Evolutionary conservation across 805 yeast genomes (phyloP).

Genomic region (Yamadazyma takamatsuzukensis): DNA sequence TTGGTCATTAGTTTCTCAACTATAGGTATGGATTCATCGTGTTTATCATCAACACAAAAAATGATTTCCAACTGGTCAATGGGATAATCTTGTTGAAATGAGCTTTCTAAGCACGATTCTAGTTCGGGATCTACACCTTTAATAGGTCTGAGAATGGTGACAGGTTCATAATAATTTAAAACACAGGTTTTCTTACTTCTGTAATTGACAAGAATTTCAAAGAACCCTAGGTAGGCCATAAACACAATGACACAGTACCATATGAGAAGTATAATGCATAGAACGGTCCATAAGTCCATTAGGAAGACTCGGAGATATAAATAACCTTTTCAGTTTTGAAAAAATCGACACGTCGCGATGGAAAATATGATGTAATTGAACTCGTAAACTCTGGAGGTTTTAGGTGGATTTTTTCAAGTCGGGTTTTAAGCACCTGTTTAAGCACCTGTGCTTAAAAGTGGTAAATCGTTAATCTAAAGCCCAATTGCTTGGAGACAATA

Average conservation of each 20-base stretch:
- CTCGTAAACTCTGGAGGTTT: too few species aligned
- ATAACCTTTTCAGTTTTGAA: too few species aligned
- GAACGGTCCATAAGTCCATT: conserved; percentile 3
- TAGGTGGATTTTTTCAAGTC: too few species aligned
- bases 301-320: too few species aligned
- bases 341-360: too few species aligned
- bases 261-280: conserved; percentile 10
- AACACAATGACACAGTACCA: conserved; percentile 39
- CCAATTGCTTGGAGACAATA: too few species aligned
- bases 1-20: conserved; percentile 46
- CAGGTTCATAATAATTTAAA: conserved; percentile 32
- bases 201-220: conserved; percentile 33
- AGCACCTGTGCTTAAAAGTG: too few species aligned
- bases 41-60: conserved; percentile 65
- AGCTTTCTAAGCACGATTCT: conserved; percentile 60
- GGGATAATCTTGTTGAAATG: conserved; percentile 70
- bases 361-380: too few species aligned
- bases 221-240: conserved; percentile 38
- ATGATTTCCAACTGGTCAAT: conserved; percentile 56
- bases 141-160: conserved; percentile 75
- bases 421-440: too few species aligned
- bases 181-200: conserved; percentile 10
- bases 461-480: too few species aligned
- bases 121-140: conserved; percentile 82
- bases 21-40: conserved; percentile 64